A percentile compares a stretch with the other conserved stretches of the same genome.
Conservation (phyloP, 2,329 filamentous ascomycete species). For the Neoarthrinium moseri region DNA sequence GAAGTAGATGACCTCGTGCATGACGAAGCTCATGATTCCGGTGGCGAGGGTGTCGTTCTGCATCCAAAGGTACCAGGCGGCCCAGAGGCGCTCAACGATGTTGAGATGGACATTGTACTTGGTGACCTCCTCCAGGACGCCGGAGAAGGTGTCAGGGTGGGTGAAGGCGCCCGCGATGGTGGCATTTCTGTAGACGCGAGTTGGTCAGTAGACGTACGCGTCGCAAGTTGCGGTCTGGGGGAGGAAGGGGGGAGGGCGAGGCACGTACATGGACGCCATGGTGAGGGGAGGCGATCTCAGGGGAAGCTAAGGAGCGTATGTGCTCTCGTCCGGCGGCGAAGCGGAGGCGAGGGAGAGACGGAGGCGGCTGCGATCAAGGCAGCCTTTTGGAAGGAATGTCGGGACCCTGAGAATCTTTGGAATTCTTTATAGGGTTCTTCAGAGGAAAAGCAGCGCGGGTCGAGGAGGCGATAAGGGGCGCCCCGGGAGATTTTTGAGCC, state of each 20-base stretch:
- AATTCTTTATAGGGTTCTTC: not conserved
- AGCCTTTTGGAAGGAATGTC: slow-evolving; percentile 3
- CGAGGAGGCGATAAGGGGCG: slow-evolving; percentile 8
- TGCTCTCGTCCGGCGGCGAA: too few relatives aligned
- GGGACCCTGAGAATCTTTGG: not conserved
- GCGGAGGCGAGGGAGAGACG: too few relatives aligned
- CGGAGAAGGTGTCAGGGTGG: slow-evolving; percentile 51
- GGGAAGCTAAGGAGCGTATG: not conserved
- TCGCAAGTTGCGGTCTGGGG: slow-evolving; percentile 5
- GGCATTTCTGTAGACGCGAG: slow-evolving; percentile 42
- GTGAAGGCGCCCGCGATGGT: slow-evolving; percentile 45
- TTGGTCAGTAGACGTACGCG: slow-evolving; percentile 3
- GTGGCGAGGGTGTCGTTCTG: slow-evolving; percentile 96
- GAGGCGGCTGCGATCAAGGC: not conserved
- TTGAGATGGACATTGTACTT: slow-evolving; percentile 85
- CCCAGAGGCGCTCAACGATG: slow-evolving; percentile 85
- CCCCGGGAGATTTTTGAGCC: not conserved
- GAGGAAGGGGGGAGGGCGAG: not conserved
- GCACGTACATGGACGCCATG: slow-evolving; percentile 29
- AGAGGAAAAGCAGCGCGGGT: not conserved
- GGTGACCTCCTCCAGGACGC: slow-evolving; percentile 61
- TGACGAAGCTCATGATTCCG: slow-evolving; percentile 93
- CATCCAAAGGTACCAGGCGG: slow-evolving; percentile 96
- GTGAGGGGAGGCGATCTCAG: slow-evolving; percentile 6
- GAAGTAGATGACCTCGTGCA: slow-evolving; percentile 96